Base-by-base conservation (phyloP, 2,329 filamentous ascomycete genomes). In the Keithomyces neogunnii region DNA sequence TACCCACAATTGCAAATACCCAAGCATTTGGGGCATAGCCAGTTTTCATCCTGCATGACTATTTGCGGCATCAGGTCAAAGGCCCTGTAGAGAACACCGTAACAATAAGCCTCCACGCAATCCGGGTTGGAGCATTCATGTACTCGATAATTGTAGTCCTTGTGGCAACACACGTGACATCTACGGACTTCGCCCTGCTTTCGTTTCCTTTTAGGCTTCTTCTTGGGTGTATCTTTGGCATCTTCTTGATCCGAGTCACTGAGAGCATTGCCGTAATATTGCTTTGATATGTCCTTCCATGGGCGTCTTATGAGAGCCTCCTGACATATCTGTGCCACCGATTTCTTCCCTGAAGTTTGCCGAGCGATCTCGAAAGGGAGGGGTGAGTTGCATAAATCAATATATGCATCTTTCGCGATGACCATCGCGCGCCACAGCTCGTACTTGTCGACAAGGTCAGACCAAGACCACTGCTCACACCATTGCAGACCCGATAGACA, bases 391-490 rank as follows among this genome's bases (percentile, higher is more conserved):
- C 84, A 73, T 3, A 81, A 75, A 52, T 85, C 82, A 26, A 85
- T 73, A 48, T 78, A 85, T 40, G 84, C 82, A 57, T 88, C 82
- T 55, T 88, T 82, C 47, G 82, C 76, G 48, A 95, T 82, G 33
- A 96, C 83, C 66, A 90, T 81, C 19, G 79, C 77, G 39, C 90
- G 81, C 89, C 92, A 99, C 3, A 72, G 71, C 56, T 96, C 91
- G 64, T 97, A 90, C 53, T 87, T 86, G 48, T 82, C 74, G 0
- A 82, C 75, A 9, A 99, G 74, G 11, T 90, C 82, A 42, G 82
- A 77, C 91, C 91, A 97, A 10, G 80, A 73, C 78, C 91, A 96
- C 64, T 97, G 93, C 64, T 99, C 91, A 48, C 89, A 89, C 91
- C 92, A 99, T 54, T 81, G 82, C 9, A 96, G 78, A 26, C 83